Evolutionary conservation across 75 land plant species (phyloP).

Genomic region (Cryptomeria japonica): DNA sequence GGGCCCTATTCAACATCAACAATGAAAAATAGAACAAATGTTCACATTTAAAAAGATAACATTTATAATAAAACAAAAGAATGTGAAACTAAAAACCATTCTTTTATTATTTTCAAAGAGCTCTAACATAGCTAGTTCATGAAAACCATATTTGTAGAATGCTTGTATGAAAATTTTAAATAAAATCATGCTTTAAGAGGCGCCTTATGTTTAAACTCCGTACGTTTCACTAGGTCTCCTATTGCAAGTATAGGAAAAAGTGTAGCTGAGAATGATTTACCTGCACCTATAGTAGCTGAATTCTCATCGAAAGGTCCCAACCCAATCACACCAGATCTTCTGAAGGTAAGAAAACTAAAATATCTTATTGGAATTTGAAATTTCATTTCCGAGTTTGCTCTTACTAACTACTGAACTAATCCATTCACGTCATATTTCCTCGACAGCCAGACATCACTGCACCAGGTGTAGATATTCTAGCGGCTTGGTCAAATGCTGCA

Average conservation of each 20-base stretch:
- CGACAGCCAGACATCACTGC: background rate
- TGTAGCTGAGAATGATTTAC: background rate
- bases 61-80: too few relatives aligned
- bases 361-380: background rate
- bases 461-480: background rate
- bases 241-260: slow-evolving; percentile 27
- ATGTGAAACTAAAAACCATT: too few relatives aligned
- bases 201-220: background rate
- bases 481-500: slow-evolving; percentile 8
- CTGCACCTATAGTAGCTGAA: slow-evolving; percentile 20
- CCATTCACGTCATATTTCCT: background rate
- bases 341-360: slow-evolving; percentile 21
- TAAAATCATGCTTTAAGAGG: background rate
- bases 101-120: too few relatives aligned
- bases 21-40: too few relatives aligned
- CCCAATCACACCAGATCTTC: slow-evolving; percentile 17
- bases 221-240: slow-evolving; percentile 17
- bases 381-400: background rate
- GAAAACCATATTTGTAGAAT: too few relatives aligned
- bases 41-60: too few relatives aligned
- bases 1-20: too few relatives aligned
- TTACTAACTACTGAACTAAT: background rate
- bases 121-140: too few relatives aligned
- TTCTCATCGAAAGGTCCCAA: slow-evolving; percentile 17
- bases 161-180: too few relatives aligned